These are phyloP conservation scores for Fusarium albidum DNA, from an alignment of 2,329 filamentous ascomycete genomes.

Conservation along the genomic window DNA sequence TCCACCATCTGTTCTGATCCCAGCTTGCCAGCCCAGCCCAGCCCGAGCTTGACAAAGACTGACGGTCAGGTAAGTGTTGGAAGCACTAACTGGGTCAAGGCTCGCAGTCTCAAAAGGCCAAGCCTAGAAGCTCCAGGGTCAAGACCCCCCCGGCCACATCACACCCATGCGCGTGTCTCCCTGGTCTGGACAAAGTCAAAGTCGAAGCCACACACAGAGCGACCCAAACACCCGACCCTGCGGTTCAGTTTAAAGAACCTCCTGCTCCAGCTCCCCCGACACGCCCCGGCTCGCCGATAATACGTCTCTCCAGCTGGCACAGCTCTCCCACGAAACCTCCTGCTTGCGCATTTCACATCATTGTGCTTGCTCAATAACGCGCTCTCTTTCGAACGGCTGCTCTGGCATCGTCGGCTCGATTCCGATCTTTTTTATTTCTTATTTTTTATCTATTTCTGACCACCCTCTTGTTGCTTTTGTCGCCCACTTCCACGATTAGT, in stretches of 20 bases:
- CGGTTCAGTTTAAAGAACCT: constrained; percentile 39
- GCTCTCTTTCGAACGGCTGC: neutral
- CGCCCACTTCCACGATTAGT: constrained; percentile 25
- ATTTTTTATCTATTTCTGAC: too few relatives aligned
- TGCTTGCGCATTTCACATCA: constrained; percentile 9
- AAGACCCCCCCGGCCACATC: constrained; percentile 16
- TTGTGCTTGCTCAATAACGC: constrained; percentile 12
- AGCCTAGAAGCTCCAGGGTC: constrained; percentile 19
- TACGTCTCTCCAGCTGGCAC: constrained; percentile 27
- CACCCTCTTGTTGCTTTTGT: constrained; percentile 31
- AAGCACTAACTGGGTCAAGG: constrained; percentile 22
- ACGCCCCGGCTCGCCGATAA: constrained; percentile 28
- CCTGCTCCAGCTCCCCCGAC: constrained; percentile 23
- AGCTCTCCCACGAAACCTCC: constrained; percentile 30
- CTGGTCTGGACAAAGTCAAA: constrained; percentile 32
- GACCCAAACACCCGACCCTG: constrained; percentile 33
- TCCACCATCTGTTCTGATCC: constrained; percentile 35
- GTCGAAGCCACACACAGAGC: constrained; percentile 29
- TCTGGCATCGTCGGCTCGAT: constrained; percentile 15
- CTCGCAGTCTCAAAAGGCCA: constrained; percentile 21
- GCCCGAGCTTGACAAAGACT: constrained; percentile 26
- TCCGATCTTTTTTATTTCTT: constrained; percentile 15
- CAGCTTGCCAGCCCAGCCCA: constrained; percentile 15
- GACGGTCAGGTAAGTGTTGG: constrained; percentile 26
- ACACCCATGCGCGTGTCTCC: constrained; percentile 29